Percentiles rank a stretch among this genome's conserved stretches.
Evolutionary conservation across 2,329 filamentous ascomycete genomes (phyloP).

Genomic region (Colletotrichum tabaci): DNA sequence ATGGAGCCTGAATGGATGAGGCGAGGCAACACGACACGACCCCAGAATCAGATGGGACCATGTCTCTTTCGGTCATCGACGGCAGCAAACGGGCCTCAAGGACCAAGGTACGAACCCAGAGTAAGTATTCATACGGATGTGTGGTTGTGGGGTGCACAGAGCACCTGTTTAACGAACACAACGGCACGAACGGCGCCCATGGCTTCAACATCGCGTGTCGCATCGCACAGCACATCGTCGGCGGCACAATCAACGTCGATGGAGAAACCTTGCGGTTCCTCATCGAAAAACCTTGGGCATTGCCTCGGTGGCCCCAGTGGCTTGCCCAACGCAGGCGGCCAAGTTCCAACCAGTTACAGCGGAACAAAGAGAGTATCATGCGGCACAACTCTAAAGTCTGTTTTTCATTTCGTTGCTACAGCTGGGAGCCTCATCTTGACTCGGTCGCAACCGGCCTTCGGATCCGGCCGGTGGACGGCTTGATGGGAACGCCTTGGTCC

Average conservation of each 20-base stretch:
- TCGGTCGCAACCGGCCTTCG: constrained; percentile 13
- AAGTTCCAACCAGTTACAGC: background rate
- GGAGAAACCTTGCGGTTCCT: background rate
- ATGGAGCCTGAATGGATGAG: constrained; percentile 9
- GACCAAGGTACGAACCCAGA: background rate
- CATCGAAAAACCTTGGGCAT: background rate
- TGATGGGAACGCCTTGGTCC: constrained; percentile 21
- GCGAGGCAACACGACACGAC: constrained; percentile 34
- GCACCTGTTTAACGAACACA: constrained; percentile 23
- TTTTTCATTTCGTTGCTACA: constrained; percentile 33
- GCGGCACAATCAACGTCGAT: constrained; percentile 13
- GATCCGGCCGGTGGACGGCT: constrained; percentile 11
- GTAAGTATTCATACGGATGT: background rate
- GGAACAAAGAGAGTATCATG: constrained; percentile 32
- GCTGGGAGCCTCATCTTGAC: constrained; percentile 37
- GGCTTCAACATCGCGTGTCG: constrained; percentile 7
- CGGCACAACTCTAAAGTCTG: constrained; percentile 28
- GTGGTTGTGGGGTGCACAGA: constrained; percentile 12
- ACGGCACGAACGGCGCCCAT: constrained; percentile 7
- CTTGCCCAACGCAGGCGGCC: background rate
- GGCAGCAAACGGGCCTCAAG: constrained; percentile 13
- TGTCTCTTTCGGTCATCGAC: constrained; percentile 23
- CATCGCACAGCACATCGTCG: constrained; percentile 6
- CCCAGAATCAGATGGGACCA: constrained; percentile 28
- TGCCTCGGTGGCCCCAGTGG: background rate